Base-by-base conservation (phyloP, 306 rosid genomes). In the Casuarina equisetifolia region DNA sequence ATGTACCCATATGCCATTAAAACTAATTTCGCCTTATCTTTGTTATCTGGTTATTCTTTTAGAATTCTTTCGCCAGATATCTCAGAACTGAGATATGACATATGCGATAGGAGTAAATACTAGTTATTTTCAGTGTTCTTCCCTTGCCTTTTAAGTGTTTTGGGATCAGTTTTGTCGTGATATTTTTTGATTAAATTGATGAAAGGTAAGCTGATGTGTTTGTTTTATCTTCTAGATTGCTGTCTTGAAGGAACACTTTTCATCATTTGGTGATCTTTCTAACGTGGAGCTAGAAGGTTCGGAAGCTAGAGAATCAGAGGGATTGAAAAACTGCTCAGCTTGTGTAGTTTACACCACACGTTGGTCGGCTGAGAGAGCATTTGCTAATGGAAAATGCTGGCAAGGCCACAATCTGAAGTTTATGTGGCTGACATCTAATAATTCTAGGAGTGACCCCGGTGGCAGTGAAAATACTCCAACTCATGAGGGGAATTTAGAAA, bases 191-290 rank as follows among this genome's bases (percentile, higher is more conserved):
- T 40, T 15, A 39, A 2, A n/a, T 40, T 73, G 40, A 61, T 83
- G 59, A 9, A 70, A 77, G 72, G 70, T 52, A 50, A 51, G 58
- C 74, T 70, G 62, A 51, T 77, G 78, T 73, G n/a, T 81, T 77
- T 17, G 17, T 66, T 35, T 0, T 64, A 63, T 66, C 20, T 78
- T 81, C 51, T 68, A 94, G 98, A 94, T 82, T 87, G 85, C 80
- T 82, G 84, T 73, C 49, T 74, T 94, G 84, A 92, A 87, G 87
- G 92, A 90, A 73, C 98, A 94, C 84, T 92, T 94, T 75, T 89
- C 72, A 51, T 88, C 86, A 11, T 88, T 78, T 9, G 97, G 94
- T 8, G 96, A 94, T 64, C 82, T 91, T 76, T 85, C 92, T 16
- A 32, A 85, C 2, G 76, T 87, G 76, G 92, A 88, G 79, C 76